Evolutionary conservation across 768 basidiomycete species (phyloP).

Genomic region (Favolaschia claudopus): DNA sequence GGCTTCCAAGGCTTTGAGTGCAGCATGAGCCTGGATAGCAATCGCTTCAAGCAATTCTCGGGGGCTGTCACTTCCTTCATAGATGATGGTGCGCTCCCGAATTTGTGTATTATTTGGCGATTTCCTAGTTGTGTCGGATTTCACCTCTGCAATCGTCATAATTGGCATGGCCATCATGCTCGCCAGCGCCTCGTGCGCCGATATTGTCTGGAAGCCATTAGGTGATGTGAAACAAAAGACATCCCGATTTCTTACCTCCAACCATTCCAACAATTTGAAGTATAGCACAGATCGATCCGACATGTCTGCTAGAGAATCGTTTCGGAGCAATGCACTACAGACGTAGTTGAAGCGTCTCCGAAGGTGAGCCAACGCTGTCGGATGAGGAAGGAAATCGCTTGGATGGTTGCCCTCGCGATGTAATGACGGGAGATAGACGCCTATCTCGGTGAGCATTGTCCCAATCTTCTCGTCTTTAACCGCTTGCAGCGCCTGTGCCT

Average conservation of each 20-base stretch:
- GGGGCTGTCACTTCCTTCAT: conserved; percentile 91
- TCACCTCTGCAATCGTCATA: conserved; percentile 81
- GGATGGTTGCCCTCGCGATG: conserved; percentile 79
- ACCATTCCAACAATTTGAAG: conserved; percentile 90
- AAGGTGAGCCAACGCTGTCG: conserved; percentile 90
- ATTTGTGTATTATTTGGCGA: conserved; percentile 54
- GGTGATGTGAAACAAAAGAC: background rate
- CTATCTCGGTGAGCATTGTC: conserved; percentile 70
- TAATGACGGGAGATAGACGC: conserved; percentile 85
- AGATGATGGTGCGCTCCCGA: conserved; percentile 84
- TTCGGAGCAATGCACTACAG: conserved; percentile 84
- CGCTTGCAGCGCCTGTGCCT: conserved; percentile 77
- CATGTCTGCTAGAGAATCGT: conserved; percentile 95
- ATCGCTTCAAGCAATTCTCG: conserved; percentile 92
- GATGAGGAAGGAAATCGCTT: conserved; percentile 92
- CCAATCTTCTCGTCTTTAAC: conserved; percentile 79
- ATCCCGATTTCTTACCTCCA: conserved; percentile 85
- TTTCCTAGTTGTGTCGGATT: conserved; percentile 67
- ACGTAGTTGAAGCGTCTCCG: conserved; percentile 90
- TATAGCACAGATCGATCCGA: conserved; percentile 86
- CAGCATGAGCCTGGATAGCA: conserved; percentile 92
- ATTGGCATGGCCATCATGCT: conserved; percentile 98
- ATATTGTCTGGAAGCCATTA: conserved; percentile 73
- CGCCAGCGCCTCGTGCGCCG: conserved; percentile 90
- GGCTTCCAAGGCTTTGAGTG: conserved; percentile 85